Base-by-base conservation (phyloP, 2,329 filamentous ascomycete genomes). In the Fusarium ramigenum region DNA sequence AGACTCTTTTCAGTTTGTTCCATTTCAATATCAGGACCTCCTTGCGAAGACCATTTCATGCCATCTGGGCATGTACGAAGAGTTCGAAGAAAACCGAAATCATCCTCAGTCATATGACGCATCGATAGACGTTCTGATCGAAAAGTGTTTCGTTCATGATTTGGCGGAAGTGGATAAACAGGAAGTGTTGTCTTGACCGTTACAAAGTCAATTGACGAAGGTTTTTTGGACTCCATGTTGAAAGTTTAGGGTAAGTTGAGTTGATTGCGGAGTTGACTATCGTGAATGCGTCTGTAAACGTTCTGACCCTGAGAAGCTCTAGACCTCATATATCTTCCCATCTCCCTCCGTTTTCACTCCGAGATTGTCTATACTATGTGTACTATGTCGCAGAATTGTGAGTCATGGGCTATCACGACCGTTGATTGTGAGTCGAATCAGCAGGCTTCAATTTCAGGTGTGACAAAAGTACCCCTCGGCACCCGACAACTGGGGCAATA, bases 11-110 rank as follows among this genome's bases (percentile, higher is more conserved):
- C 80, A 15, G 88, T 87, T 63, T 84, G 83, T 4, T 82, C 83
- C 4, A 84, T 54, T 74, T 85, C 81, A 60, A 75, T 68, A 80
- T 91, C 87, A 14, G 82, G 73, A 14, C 73, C 63, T 64, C 84
- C 85, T 71, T 77, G 72, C 7, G 69, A 60, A 60, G 90, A 90
- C 84, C 87, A 91, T 61, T 80, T 79, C 91, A 93, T 93, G 52
- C 91, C 88, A 72, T 91, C 89, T 9, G 86, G 84, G 77, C 91
- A 84, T 19, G 83, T 83, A 30, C 91, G 88, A 60, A 93, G 82
- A 28, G 80, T 80, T 70, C 89, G 82, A 21, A 90, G 68, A 11
- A 82, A 85, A 3, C 82, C 79, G 4, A 88, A 81, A 78, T 93
- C 90, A 6, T 84, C 81, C 23, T 84, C 79, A 2, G 76, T 75